These are phyloP conservation scores for Epichloe elymi DNA, from an alignment of 2,329 filamentous ascomycete species.

Conservation along the genomic window DNA sequence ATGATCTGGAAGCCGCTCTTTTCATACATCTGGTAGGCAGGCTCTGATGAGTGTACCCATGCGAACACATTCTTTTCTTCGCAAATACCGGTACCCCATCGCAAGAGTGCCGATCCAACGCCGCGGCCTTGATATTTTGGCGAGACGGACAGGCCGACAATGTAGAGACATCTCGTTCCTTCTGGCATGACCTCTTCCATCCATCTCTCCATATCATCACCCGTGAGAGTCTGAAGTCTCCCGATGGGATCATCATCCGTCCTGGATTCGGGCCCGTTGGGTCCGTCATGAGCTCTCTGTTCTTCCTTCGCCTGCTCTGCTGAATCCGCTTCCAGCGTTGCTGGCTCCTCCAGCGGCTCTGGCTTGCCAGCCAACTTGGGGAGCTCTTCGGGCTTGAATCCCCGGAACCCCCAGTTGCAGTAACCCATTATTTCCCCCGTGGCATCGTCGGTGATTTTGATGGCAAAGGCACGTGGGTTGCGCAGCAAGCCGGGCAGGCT, in stretches of 20 bases:
- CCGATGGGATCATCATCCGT: conserved; percentile 13
- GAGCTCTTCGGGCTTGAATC: conserved; percentile 14
- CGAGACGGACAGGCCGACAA: conserved; percentile 19
- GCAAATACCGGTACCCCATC: conserved; percentile 18
- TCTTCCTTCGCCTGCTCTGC: background rate
- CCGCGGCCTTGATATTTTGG: conserved; percentile 18
- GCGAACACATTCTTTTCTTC: conserved; percentile 16
- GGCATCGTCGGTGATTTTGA: conserved; percentile 20
- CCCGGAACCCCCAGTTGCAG: conserved; percentile 19
- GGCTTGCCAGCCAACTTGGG: conserved; percentile 9
- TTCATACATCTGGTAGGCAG: conserved; percentile 16
- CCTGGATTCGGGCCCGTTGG: conserved; percentile 1
- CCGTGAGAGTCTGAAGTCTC: conserved; percentile 17
- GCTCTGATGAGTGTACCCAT: conserved; percentile 24
- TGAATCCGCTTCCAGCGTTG: background rate
- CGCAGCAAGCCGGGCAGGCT: conserved; percentile 13
- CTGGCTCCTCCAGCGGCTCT: background rate
- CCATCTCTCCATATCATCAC: conserved; percentile 18
- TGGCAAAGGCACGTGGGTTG: conserved; percentile 12
- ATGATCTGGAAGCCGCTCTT: conserved; percentile 18
- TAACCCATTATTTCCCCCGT: conserved; percentile 16
- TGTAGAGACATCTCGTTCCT: conserved; percentile 19
- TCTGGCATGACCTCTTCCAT: conserved; percentile 19
- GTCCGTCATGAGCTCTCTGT: background rate
- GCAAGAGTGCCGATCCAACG: conserved; percentile 19